These are phyloP conservation scores for Athelia sp. DNA, from an alignment of 1,284 basidiomycete genomes.

Conservation along the genomic window DNA sequence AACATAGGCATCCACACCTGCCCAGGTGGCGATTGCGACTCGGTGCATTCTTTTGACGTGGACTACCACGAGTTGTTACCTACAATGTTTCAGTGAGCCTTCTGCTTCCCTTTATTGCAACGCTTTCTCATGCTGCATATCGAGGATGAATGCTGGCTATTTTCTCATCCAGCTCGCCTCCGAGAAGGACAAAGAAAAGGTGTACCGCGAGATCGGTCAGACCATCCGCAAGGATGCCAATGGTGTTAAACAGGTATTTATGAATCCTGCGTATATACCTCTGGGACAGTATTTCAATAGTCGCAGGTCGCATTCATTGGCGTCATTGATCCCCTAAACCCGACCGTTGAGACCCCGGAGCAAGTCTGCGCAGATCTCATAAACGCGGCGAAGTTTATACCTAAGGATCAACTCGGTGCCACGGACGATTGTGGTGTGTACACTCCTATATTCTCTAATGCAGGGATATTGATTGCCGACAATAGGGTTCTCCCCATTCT, in stretches of 20 bases:
- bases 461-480: neutral
- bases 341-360: constrained; percentile 14
- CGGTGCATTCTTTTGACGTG: constrained; percentile 12
- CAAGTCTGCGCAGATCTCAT: constrained; percentile 11
- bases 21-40: constrained; percentile 15
- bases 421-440: constrained; percentile 16
- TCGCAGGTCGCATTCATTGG: constrained; percentile 16
- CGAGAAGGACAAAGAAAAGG: constrained; percentile 13
- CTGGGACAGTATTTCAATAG: neutral
- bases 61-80: constrained; percentile 13
- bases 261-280: neutral
- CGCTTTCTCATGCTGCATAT: neutral
- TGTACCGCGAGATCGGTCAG: constrained; percentile 16
- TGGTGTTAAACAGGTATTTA: constrained; percentile 11
- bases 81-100: constrained; percentile 8
- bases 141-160: constrained; percentile 13
- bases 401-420: constrained; percentile 14
- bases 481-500: constrained; percentile 16
- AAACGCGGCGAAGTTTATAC: constrained; percentile 15
- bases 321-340: constrained; percentile 13
- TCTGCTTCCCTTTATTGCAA: constrained; percentile 2
- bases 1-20: constrained; percentile 19
- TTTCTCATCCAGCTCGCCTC: constrained; percentile 16
- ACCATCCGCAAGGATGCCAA: constrained; percentile 17
- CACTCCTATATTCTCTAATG: neutral